Percentiles rank a stretch among this genome's conserved stretches.
phyloP scores from a whole-genome alignment of 495 filamentous ascomycete genomes.

The Parathielavia appendiculata region DNA sequence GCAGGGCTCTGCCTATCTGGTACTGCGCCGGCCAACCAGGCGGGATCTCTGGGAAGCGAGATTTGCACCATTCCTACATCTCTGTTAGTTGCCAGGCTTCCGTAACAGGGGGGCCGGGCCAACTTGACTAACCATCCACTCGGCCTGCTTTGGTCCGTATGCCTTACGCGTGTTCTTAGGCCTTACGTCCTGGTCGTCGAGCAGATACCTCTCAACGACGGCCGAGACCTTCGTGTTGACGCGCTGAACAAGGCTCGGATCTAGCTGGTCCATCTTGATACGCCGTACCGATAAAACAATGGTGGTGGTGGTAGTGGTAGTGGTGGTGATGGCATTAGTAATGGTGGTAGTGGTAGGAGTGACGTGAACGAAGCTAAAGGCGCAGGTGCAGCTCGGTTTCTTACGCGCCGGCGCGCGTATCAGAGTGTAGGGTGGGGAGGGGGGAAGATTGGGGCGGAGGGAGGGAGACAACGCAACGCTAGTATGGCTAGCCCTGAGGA shows the following conservation, averaged over 20 bases:
- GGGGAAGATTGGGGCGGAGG: too few relatives aligned
- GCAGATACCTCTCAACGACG: slow-evolving; percentile 1
- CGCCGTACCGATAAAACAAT: too few relatives aligned
- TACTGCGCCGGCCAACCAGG: slow-evolving; percentile 1
- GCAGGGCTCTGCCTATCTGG: slow-evolving; percentile 5
- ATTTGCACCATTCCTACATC: not conserved
- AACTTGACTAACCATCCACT: too few relatives aligned
- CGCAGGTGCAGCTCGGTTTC: too few relatives aligned
- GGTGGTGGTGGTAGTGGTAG: too few relatives aligned
- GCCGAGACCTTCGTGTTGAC: not conserved
- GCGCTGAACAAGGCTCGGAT: not conserved
- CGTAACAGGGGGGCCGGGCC: too few relatives aligned
- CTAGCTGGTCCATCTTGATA: not conserved
- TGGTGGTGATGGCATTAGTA: too few relatives aligned
- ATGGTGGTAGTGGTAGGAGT: too few relatives aligned
- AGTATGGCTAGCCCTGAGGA: slow-evolving; percentile 3
- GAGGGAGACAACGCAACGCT: not conserved
- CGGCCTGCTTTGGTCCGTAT: slow-evolving; percentile 35
- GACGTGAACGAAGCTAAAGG: too few relatives aligned
- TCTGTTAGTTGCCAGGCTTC: not conserved
- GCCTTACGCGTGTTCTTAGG: not conserved
- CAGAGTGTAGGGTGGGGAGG: too few relatives aligned
- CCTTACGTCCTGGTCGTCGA: not conserved
- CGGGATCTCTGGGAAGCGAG: not conserved
- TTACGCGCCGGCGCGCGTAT: too few relatives aligned